Evolutionary conservation across 768 basidiomycete genomes (phyloP), one percentile per base, ranked within the genome.

Genomic region (Naganishia onofrii): DNA sequence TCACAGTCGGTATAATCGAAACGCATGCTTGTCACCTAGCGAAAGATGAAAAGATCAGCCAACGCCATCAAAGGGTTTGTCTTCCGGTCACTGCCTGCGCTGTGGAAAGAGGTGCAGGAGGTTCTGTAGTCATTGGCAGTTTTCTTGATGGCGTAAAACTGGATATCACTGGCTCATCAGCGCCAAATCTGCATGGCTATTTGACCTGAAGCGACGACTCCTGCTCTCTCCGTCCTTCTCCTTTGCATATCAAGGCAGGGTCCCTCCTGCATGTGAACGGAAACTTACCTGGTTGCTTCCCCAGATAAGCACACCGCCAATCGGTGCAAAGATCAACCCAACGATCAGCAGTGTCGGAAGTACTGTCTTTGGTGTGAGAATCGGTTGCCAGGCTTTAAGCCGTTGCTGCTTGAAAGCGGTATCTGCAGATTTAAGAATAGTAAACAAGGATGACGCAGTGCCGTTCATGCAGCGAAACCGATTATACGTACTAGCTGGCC

Each of bases 351-450:
- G 86, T 0, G 93, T 95, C 3, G 96, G 96, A 19, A 99, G 86
- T 26, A 99, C 96, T 0, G 93, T 96, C 82, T 94, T 94, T 5
- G 96, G 96, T 5, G 94, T 97, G 56, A 98, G 86, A 79, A 99
- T 98, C 10, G 96, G 96, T 85, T 99, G 96, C 96, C 96, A 99
- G 78, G 96, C 96, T 84, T 97, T 98, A 79, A 99, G 87, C 68
- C 96, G 90, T 82, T 99, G 96, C 81, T 99, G 96, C 83, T 96
- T 98, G 87, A 96, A 97, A 48, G 94, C 95, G 70, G 94, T 97
- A 82, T 97, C 93, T 96, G 28, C 5, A 31, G 15, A 23, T 3
- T 26, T 12, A n/a, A 32, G 23, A 7, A n/a, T 31, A 32, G 9
- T 4, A 38, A 21, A 46, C 44, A 13, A 44, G 66, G 9, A 56